These are phyloP conservation scores for Hirschfeldia incana DNA, from an alignment of 345 rosid species.

Conservation along the genomic window DNA sequence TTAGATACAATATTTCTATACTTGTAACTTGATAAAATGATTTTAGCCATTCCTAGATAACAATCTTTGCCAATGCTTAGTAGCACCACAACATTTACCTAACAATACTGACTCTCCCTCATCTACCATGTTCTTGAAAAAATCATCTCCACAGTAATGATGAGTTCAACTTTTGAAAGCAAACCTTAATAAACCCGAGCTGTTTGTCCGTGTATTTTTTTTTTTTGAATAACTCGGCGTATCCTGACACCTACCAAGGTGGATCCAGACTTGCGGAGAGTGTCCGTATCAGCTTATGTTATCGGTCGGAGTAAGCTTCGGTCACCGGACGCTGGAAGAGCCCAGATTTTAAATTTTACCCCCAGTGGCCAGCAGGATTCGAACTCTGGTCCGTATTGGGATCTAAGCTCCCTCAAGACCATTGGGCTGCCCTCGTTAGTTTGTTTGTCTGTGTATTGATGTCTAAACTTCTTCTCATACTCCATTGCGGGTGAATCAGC, in stretches of 20 bases:
- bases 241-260: too few species aligned
- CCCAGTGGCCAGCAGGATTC: too few species aligned
- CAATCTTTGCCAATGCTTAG: conserved; percentile 25
- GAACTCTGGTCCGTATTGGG: too few species aligned
- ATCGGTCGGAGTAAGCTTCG: too few species aligned
- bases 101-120: neutral
- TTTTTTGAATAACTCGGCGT: too few species aligned
- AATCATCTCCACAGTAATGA: neutral
- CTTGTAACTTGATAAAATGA: conserved; percentile 5
- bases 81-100: neutral
- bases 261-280: too few species aligned
- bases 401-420: too few species aligned
- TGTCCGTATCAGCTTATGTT: too few species aligned
- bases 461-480: neutral
- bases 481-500: neutral
- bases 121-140: neutral
- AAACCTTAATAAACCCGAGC: neutral
- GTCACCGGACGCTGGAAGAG: too few species aligned
- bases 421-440: too few species aligned
- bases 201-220: neutral
- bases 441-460: neutral
- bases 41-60: neutral
- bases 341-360: too few species aligned
- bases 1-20: conserved; percentile 9
- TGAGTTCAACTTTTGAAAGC: neutral